phyloP scores from a whole-genome alignment of 495 filamentous ascomycete genomes.

The Annulohypoxylon stygium region DNA sequence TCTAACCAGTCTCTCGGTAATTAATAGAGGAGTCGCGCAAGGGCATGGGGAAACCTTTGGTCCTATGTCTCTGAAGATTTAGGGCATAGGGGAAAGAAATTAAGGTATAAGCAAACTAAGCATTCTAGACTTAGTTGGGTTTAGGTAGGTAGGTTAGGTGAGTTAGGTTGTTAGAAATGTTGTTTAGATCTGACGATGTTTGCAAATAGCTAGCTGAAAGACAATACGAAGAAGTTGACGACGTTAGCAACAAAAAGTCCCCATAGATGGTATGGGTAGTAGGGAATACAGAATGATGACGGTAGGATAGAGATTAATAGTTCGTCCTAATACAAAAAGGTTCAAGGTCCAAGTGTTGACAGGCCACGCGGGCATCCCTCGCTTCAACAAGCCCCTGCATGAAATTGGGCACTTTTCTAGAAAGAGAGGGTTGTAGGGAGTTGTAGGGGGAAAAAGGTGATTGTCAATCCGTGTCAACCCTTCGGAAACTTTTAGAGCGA shows the following conservation, averaged over 20 bases:
- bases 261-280: not conserved
- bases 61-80: constrained; percentile 5
- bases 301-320: constrained; percentile 28
- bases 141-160: constrained; percentile 8
- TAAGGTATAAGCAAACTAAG: constrained; percentile 4
- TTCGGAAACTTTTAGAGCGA: constrained; percentile 36
- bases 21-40: constrained; percentile 28
- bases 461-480: constrained; percentile 17
- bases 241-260: not conserved
- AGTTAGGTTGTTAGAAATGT: constrained; percentile 7
- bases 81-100: constrained; percentile 27
- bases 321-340: constrained; percentile 38
- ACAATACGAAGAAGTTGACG: not conserved
- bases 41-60: constrained; percentile 28
- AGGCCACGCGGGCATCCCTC: constrained; percentile 37
- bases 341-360: constrained; percentile 38
- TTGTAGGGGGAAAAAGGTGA: constrained; percentile 28
- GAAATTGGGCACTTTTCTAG: constrained; percentile 49
- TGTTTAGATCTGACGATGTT: constrained; percentile 4
- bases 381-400: constrained; percentile 44
- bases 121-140: constrained; percentile 6
- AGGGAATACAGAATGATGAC: constrained; percentile 26
- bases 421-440: constrained; percentile 27
- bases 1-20: constrained; percentile 39
- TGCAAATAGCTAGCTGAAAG: not conserved